These are phyloP conservation scores for Trichoderma oligosporum DNA, from an alignment of 2,329 filamentous ascomycete species.

Conservation along the genomic window DNA sequence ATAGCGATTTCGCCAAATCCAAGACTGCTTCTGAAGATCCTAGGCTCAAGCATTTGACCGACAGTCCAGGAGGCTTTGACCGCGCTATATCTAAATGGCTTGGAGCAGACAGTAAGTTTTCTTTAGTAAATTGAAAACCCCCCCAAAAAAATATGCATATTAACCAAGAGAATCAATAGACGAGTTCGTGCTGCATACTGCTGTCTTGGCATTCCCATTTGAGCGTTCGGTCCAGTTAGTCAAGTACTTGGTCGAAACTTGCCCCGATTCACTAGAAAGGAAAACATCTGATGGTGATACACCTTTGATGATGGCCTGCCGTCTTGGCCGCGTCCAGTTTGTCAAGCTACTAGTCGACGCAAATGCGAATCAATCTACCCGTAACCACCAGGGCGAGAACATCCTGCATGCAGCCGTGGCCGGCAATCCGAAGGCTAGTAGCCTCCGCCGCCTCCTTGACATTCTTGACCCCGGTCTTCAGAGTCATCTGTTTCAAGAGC, in stretches of 20 bases:
- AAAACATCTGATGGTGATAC: slow-evolving; percentile 58
- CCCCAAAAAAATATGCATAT: too few species aligned
- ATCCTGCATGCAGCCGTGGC: slow-evolving; percentile 58
- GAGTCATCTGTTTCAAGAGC: slow-evolving; percentile 55
- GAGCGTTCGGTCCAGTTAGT: slow-evolving; percentile 52
- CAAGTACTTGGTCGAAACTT: slow-evolving; percentile 60
- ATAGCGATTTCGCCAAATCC: slow-evolving; percentile 62
- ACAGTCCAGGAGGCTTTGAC: slow-evolving; percentile 60
- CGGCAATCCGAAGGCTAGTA: slow-evolving; percentile 31
- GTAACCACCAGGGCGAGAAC: slow-evolving; percentile 61
- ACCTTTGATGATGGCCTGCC: slow-evolving; percentile 65
- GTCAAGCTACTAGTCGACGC: slow-evolving; percentile 60
- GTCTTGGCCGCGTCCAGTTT: slow-evolving; percentile 50
- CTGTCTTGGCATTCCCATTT: slow-evolving; percentile 46
- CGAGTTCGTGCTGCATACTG: slow-evolving; percentile 64
- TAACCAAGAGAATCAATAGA: slow-evolving; percentile 37
- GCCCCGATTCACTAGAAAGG: slow-evolving; percentile 57
- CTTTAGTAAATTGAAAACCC: too few species aligned
- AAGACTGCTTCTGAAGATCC: slow-evolving; percentile 58
- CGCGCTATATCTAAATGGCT: slow-evolving; percentile 61
- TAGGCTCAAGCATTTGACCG: slow-evolving; percentile 57
- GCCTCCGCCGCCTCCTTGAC: slow-evolving; percentile 48
- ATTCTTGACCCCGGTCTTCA: slow-evolving; percentile 57
- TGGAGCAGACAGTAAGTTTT: slow-evolving; percentile 51
- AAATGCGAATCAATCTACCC: slow-evolving; percentile 65